Evolutionary conservation across 2,329 filamentous ascomycete genomes (phyloP).

Genomic region (Ramularia collo-cygni): DNA sequence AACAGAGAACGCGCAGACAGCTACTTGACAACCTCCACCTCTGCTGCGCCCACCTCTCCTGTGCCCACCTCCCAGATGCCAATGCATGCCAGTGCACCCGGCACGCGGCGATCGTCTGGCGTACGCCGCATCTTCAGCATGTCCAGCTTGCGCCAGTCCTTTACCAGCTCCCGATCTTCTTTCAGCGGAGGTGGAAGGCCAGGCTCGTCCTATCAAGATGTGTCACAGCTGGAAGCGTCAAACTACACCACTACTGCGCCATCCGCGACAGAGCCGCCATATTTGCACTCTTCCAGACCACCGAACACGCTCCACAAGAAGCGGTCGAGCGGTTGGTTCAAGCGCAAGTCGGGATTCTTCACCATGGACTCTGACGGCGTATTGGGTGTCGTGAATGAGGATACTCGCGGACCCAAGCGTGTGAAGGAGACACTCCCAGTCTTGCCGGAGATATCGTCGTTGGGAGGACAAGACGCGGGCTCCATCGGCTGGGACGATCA

Average conservation of each 20-base stretch:
- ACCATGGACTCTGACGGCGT: constrained; percentile 18
- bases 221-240: not conserved
- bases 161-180: constrained; percentile 30
- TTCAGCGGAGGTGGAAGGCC: constrained; percentile 17
- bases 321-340: constrained; percentile 31
- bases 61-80: constrained; percentile 7
- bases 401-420: constrained; percentile 22
- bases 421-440: constrained; percentile 20
- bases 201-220: constrained; percentile 9
- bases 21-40: constrained; percentile 8
- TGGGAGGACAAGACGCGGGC: constrained; percentile 21
- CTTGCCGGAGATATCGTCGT: constrained; percentile 24
- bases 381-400: constrained; percentile 24
- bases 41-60: constrained; percentile 14
- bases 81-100: constrained; percentile 7
- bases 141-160: constrained; percentile 28
- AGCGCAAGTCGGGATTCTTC: constrained; percentile 30
- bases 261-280: constrained; percentile 2
- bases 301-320: constrained; percentile 19
- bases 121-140: constrained; percentile 30
- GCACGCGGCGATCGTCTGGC: constrained; percentile 17
- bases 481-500: constrained; percentile 28
- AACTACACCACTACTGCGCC: constrained; percentile 4
- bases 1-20: constrained; percentile 18
- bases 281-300: constrained; percentile 7